A percentile compares a stretch with the other conserved stretches of the same genome.
Conservation (phyloP, 768 basidiomycete species). For the Sporobolomyces roseus region DNA sequence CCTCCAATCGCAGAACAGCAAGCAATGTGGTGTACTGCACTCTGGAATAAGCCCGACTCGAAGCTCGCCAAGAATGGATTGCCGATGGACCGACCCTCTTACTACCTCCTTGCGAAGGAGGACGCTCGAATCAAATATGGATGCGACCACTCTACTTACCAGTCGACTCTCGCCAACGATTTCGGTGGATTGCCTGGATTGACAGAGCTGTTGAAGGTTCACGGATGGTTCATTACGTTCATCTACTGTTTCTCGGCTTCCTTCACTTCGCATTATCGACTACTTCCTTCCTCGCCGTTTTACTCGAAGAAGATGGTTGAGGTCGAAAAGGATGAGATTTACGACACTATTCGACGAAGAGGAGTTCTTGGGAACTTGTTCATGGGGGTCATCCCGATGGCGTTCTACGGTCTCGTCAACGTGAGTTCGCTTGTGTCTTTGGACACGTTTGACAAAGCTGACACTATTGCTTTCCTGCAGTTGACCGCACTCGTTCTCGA, state of each 20-base stretch:
- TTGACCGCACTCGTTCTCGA: constrained; percentile 30
- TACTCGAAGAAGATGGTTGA: constrained; percentile 51
- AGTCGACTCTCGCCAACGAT: constrained; percentile 59
- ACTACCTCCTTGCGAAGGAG: constrained; percentile 58
- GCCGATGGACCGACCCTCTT: constrained; percentile 55
- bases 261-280: constrained; percentile 60
- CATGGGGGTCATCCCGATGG: constrained; percentile 55
- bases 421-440: constrained; percentile 12
- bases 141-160: constrained; percentile 59
- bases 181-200: constrained; percentile 59
- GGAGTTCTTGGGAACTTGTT: constrained; percentile 58
- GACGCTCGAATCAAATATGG: constrained; percentile 59
- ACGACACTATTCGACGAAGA: constrained; percentile 60
- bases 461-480: constrained; percentile 1
- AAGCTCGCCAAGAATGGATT: constrained; percentile 47
- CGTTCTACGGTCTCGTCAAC: constrained; percentile 40
- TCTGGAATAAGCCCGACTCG: constrained; percentile 50
- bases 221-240: constrained; percentile 56
- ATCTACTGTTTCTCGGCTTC: constrained; percentile 63
- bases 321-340: constrained; percentile 58
- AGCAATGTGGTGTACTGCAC: constrained; percentile 58
- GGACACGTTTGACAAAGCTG: background rate
- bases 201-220: constrained; percentile 53
- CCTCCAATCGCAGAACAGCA: constrained; percentile 60
- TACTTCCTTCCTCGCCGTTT: constrained; percentile 55